phyloP scores from a whole-genome alignment of 2,329 filamentous ascomycete species.

The Pseudogymnoascus sp. region DNA sequence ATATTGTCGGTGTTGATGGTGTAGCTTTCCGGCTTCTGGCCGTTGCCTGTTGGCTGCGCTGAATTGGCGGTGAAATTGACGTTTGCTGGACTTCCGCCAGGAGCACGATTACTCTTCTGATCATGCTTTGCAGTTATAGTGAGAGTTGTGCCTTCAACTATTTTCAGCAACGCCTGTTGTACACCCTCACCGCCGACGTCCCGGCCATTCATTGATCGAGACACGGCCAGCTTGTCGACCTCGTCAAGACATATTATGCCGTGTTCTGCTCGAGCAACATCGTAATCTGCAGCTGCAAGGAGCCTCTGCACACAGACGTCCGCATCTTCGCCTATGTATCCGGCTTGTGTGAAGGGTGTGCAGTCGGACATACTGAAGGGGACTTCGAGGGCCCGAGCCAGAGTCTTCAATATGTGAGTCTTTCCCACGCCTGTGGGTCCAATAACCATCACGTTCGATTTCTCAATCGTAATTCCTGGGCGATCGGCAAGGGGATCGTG shows the following conservation, averaged over 20 bases:
- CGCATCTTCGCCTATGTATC: conserved; percentile 97
- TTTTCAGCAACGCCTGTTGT: conserved; percentile 89
- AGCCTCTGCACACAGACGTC: conserved; percentile 89
- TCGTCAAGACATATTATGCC: conserved; percentile 96
- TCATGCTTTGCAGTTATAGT: conserved; percentile 85
- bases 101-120: conserved; percentile 35
- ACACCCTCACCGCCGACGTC: conserved; percentile 96
- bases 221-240: conserved; percentile 83
- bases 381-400: conserved; percentile 88
- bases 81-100: conserved; percentile 17
- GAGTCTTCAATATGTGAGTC: conserved; percentile 84
- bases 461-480: conserved; percentile 57
- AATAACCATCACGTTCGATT: conserved; percentile 86
- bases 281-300: conserved; percentile 83
- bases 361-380: conserved; percentile 95
- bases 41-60: conserved; percentile 16
- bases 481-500: conserved; percentile 17
- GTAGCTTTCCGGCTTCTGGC: conserved; percentile 42
- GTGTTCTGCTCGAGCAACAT: conserved; percentile 74
- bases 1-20: conserved; percentile 93
- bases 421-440: conserved; percentile 95
- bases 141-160: conserved; percentile 91
- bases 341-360: conserved; percentile 90
- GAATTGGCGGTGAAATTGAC: conserved; percentile 17
- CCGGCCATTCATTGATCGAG: conserved; percentile 61